A percentile compares a stretch with the other conserved stretches of the same genome.
These are phyloP conservation scores for Davidsoniella australis DNA, from an alignment of 2,329 filamentous ascomycete genomes.

Conservation along the genomic window DNA sequence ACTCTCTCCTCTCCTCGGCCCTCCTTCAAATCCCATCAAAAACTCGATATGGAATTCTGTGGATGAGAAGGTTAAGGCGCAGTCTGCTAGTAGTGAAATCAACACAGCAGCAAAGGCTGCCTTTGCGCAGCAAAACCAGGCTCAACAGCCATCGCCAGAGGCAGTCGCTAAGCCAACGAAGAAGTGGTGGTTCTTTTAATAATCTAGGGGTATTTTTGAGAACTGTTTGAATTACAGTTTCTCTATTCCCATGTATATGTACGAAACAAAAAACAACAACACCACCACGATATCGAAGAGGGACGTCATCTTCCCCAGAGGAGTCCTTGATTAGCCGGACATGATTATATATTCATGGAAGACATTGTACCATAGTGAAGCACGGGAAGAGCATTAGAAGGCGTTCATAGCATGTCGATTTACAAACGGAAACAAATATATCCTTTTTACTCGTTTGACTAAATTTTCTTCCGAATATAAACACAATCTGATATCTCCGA, in stretches of 20 bases:
- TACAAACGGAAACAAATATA: not conserved
- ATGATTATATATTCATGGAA: conserved; percentile 22
- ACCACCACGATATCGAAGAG: too few relatives aligned
- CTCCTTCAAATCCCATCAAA: conserved; percentile 22
- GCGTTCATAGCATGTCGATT: conserved; percentile 22
- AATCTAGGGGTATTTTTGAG: not conserved
- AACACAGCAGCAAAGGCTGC: not conserved
- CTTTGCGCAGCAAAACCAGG: conserved; percentile 1
- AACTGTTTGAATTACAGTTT: not conserved
- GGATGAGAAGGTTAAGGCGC: conserved; percentile 13
- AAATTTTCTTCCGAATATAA: too few relatives aligned
- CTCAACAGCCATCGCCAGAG: conserved; percentile 1
- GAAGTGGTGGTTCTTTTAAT: conserved; percentile 12
- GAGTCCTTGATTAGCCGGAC: conserved; percentile 23
- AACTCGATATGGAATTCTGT: conserved; percentile 13
- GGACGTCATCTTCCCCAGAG: not conserved
- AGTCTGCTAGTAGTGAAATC: not conserved
- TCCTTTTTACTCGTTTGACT: not conserved
- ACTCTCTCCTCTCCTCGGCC: conserved; percentile 33
- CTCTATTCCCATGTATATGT: not conserved
- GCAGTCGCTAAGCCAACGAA: conserved; percentile 15
- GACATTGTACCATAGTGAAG: conserved; percentile 10
- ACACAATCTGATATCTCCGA: too few relatives aligned
- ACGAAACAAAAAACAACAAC: too few relatives aligned
- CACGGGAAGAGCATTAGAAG: conserved; percentile 25